Conservation (phyloP, 2,329 filamentous ascomycete genomes). For the Ophiocordyceps australis region DNA sequence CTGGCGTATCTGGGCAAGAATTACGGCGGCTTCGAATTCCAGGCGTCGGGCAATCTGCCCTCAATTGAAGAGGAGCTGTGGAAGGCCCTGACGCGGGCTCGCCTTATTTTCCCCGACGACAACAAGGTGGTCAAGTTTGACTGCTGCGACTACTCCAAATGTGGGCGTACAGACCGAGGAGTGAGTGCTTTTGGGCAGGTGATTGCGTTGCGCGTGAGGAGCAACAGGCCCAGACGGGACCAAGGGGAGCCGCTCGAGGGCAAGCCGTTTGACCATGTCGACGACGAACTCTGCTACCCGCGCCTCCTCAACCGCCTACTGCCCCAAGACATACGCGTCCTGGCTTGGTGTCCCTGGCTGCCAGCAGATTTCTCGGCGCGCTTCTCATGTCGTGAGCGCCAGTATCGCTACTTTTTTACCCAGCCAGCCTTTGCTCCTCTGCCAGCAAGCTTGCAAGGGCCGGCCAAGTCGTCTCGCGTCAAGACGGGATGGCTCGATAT, state of each 20-base stretch:
- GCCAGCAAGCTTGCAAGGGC: slow-evolving; percentile 8
- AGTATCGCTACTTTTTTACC: slow-evolving; percentile 96
- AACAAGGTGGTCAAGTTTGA: slow-evolving; percentile 56
- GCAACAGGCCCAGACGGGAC: slow-evolving; percentile 39
- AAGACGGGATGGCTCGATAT: slow-evolving; percentile 74
- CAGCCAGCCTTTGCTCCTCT: slow-evolving; percentile 69
- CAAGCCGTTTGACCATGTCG: slow-evolving; percentile 41
- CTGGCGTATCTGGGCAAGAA: slow-evolving; percentile 81
- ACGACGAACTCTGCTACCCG: slow-evolving; percentile 71
- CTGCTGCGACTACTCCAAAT: slow-evolving; percentile 83
- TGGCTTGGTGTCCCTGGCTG: slow-evolving; percentile 82
- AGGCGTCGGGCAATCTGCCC: slow-evolving; percentile 51
- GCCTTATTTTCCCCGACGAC: slow-evolving; percentile 58
- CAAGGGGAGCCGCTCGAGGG: slow-evolving; percentile 4
- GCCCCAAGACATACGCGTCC: slow-evolving; percentile 71
- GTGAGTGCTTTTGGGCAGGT: slow-evolving; percentile 97
- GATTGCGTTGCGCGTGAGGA: slow-evolving; percentile 65
- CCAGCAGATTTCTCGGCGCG: slow-evolving; percentile 72
- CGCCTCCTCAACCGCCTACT: slow-evolving; percentile 73
- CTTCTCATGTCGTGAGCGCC: slow-evolving; percentile 79
- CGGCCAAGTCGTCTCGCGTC: slow-evolving; percentile 4
- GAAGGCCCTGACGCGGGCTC: slow-evolving; percentile 70
- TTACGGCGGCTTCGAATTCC: slow-evolving; percentile 89
- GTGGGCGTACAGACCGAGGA: slow-evolving; percentile 78
- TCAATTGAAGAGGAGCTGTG: slow-evolving; percentile 89